Evolutionary conservation across 768 basidiomycete genomes (phyloP).

Genomic region (Leccinum arenicola): DNA sequence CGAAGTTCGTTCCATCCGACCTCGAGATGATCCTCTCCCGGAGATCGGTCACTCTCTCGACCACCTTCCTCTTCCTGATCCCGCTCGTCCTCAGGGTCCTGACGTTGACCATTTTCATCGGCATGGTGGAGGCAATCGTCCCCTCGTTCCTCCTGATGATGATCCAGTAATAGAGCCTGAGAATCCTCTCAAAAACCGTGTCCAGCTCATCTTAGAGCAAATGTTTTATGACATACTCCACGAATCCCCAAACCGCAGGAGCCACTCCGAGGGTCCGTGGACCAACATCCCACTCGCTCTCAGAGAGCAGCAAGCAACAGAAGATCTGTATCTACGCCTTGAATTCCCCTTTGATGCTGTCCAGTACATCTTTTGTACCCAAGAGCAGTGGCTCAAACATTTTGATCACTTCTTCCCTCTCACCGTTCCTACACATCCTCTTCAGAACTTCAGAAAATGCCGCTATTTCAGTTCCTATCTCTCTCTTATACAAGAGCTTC

Average conservation of each 20-base stretch:
- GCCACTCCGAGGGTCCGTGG: neutral
- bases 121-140: neutral
- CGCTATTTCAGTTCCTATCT: neutral
- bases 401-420: neutral
- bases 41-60: neutral
- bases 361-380: neutral
- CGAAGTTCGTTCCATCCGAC: neutral
- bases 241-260: neutral
- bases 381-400: neutral
- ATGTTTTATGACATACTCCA: neutral
- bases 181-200: neutral
- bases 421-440: neutral
- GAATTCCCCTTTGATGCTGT: neutral
- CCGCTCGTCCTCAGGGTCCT: neutral
- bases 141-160: neutral
- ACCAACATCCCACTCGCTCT: neutral
- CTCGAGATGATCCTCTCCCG: neutral
- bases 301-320: neutral
- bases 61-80: neutral
- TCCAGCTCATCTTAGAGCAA: neutral
- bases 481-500: neutral
- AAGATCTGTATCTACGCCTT: neutral
- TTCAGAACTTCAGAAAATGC: neutral
- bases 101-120: slow-evolving; percentile 2
- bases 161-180: neutral